Percentiles rank a stretch among this genome's conserved stretches.
Evolutionary conservation across 2,329 filamentous ascomycete genomes (phyloP).

Genomic region (Nothophoma quercina): DNA sequence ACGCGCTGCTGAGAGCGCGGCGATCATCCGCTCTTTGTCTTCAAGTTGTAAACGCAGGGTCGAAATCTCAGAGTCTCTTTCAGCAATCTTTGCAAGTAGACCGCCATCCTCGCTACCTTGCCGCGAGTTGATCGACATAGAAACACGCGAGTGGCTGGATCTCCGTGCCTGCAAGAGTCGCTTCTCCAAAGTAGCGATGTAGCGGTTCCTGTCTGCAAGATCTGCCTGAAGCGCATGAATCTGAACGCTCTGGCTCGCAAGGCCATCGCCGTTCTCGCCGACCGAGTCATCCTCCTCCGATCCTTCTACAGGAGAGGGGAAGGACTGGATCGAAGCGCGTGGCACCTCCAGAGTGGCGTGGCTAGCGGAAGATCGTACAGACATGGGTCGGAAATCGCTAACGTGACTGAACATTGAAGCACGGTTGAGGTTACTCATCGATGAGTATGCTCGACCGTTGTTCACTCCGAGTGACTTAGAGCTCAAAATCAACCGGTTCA

Average conservation of each 20-base stretch:
- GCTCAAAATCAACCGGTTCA: constrained; percentile 92
- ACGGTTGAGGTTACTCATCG: constrained; percentile 51
- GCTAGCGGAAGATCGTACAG: constrained; percentile 49
- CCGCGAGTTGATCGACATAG: constrained; percentile 74
- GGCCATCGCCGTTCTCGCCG: constrained; percentile 87
- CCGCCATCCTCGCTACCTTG: constrained; percentile 78
- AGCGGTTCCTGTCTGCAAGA: constrained; percentile 94
- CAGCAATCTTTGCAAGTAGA: constrained; percentile 74
- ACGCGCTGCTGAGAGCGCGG: constrained; percentile 83
- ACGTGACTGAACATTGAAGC: constrained; percentile 52
- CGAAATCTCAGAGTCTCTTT: constrained; percentile 92
- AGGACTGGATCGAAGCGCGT: constrained; percentile 35
- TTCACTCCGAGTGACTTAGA: constrained; percentile 97
- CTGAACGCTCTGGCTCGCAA: constrained; percentile 81
- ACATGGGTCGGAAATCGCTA: constrained; percentile 58
- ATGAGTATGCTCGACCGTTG: constrained; percentile 52
- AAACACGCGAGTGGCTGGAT: constrained; percentile 87
- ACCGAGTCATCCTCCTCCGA: constrained; percentile 60
- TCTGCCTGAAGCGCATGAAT: constrained; percentile 94
- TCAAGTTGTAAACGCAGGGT: constrained; percentile 89
- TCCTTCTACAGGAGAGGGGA: constrained; percentile 35
- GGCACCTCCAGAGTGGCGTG: constrained; percentile 53
- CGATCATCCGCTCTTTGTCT: constrained; percentile 93
- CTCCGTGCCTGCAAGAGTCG: constrained; percentile 87
- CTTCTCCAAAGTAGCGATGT: constrained; percentile 93